Conservation (phyloP, 1,284 basidiomycete genomes). For the Puccinia brachypodii region DNA sequence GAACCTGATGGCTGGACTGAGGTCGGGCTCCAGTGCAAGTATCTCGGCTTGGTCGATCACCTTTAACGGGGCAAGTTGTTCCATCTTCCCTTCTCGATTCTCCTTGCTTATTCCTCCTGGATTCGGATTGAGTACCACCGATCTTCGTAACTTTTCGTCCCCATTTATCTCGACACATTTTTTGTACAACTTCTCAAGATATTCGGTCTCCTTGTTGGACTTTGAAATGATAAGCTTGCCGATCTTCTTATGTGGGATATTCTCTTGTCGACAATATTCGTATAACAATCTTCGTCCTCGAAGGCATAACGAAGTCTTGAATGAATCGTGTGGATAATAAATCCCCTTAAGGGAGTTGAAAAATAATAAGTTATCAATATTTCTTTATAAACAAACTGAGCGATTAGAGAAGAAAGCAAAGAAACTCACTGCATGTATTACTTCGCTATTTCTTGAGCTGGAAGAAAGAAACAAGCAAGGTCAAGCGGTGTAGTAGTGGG, state of each 20-base stretch:
- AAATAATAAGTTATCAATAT: neutral
- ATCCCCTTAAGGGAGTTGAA: slow-evolving; percentile 52
- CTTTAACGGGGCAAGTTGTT: slow-evolving; percentile 69
- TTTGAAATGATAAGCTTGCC: slow-evolving; percentile 64
- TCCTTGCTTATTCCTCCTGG: no score
- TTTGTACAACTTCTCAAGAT: slow-evolving; percentile 21
- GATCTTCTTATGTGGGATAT: slow-evolving; percentile 70
- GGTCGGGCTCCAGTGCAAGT: slow-evolving; percentile 74
- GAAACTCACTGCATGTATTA: slow-evolving; percentile 74
- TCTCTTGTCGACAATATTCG: slow-evolving; percentile 67
- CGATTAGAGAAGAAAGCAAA: neutral
- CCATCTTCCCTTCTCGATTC: slow-evolving; percentile 59
- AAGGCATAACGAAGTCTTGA: slow-evolving; percentile 84
- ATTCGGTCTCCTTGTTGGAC: slow-evolving; percentile 23
- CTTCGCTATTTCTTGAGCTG: slow-evolving; percentile 92
- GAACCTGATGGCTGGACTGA: slow-evolving; percentile 69
- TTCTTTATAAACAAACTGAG: no score
- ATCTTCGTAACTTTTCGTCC: neutral
- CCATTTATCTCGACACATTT: slow-evolving; percentile 19
- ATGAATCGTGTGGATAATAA: slow-evolving; percentile 74
- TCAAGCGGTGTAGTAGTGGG: neutral
- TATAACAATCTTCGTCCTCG: slow-evolving; percentile 84
- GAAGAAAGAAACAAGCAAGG: neutral
- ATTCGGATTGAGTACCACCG: neutral
- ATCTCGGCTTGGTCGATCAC: slow-evolving; percentile 61